Evolutionary conservation across 371 early-diverging fungal species (phyloP), one percentile per base, ranked within the genome.

Genomic region (Phascolomyces articulosus): DNA sequence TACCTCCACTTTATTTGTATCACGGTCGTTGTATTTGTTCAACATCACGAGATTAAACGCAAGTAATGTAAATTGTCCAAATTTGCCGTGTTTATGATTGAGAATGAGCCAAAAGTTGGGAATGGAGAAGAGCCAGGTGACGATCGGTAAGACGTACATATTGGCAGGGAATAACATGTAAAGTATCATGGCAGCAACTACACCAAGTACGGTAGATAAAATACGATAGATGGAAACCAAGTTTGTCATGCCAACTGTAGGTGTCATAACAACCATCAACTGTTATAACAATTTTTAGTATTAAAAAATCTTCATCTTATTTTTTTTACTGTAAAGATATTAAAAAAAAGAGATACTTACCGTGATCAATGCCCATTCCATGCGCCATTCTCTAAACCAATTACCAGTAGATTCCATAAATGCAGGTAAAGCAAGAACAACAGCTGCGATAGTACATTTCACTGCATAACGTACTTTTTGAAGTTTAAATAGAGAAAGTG

Each of bases 201-300:
- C 34, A 34, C 93, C 94, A 0, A 85, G 68, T 11, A 90, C 66
- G 1, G 94, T 95, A 11, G 94, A 91, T 20, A 90, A 77, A 3
- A 93, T 79, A 26, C 94, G 89, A 70, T 91, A 91, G 7, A 92
- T 62, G 27, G 90, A 90, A 8, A 89, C 85, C 0, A 88, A 55
- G 55, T 91, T 91, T 0, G 94, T 88, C 3, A 91, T 93, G n/a
- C 95, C 95, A 0, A 92, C 91, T 0, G 94, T 93, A 10, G 94
- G 94, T 2, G 90, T 90, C 93, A 95, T 91, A n/a, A 94, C 89
- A 2, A 92, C 91, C 65, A 91, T 82, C 27, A 87, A 69, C 74
- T 83, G 11, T 34, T 34, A 9, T 34, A n/a, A n/a, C n/a, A n/a
- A n/a, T 34, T 34, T 23, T 6, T 26, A 40, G 57, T 26, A 60